A percentile compares a stretch with the other conserved stretches of the same genome.
phyloP scores from a whole-genome alignment of 2,329 filamentous ascomycete species.

The Neonectria neomacrospora region DNA sequence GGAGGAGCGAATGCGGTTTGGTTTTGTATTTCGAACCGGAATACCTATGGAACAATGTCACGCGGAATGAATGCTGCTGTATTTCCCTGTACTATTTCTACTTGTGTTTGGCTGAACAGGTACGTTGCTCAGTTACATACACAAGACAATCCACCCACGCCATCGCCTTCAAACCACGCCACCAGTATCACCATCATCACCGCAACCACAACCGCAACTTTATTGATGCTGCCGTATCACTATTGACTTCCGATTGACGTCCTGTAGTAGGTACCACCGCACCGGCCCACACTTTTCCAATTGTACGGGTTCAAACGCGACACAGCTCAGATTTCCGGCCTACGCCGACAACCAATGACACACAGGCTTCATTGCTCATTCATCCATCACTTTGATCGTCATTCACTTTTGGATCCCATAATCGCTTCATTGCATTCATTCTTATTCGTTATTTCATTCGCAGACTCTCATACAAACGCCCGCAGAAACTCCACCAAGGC shows the following conservation, averaged over 20 bases:
- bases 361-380: neutral
- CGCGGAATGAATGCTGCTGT: too few relatives aligned
- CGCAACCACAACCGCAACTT: neutral
- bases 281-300: neutral
- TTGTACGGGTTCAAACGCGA: neutral
- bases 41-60: too few relatives aligned
- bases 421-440: neutral
- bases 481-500: constrained; percentile 78
- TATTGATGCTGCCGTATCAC: neutral
- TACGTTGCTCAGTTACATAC: too few relatives aligned
- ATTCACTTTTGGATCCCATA: neutral
- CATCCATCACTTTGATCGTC: neutral
- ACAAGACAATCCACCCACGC: too few relatives aligned
- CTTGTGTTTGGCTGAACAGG: too few relatives aligned
- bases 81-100: too few relatives aligned
- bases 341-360: neutral
- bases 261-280: too few relatives aligned
- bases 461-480: constrained; percentile 50
- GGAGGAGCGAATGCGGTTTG: neutral
- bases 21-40: too few relatives aligned
- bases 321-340: neutral
- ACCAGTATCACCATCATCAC: neutral
- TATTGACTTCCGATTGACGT: too few relatives aligned
- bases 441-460: neutral
- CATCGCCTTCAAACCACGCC: neutral